These are phyloP conservation scores for Schizosaccharomyces japonicus DNA, from an alignment of 805 yeast species.

Conservation along the genomic window DNA sequence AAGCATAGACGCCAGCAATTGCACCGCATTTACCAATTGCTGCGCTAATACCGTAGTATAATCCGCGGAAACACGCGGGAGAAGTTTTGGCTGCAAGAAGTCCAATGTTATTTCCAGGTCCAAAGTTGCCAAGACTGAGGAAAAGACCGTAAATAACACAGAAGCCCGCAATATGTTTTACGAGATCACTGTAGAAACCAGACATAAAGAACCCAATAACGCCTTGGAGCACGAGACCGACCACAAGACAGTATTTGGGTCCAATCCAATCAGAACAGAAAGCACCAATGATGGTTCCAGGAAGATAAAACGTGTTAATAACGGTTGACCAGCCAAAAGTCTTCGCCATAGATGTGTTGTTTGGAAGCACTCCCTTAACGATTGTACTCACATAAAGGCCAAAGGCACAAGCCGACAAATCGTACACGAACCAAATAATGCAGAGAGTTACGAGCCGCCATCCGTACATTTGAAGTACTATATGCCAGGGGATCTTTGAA, in stretches of 20 bases:
- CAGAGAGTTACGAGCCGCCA: slow-evolving; percentile 48
- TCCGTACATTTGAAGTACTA: slow-evolving; percentile 61
- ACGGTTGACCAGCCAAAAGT: slow-evolving; percentile 86
- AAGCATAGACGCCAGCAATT: slow-evolving; percentile 67
- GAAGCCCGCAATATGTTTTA: slow-evolving; percentile 45
- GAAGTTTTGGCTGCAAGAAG: slow-evolving; percentile 64
- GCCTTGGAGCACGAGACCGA: slow-evolving; percentile 53
- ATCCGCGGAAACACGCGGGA: slow-evolving; percentile 73
- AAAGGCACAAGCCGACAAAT: slow-evolving; percentile 68
- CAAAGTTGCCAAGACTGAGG: slow-evolving; percentile 66
- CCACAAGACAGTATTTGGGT: slow-evolving; percentile 50
- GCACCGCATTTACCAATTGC: slow-evolving; percentile 85
- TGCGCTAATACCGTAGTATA: slow-evolving; percentile 75
- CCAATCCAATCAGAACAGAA: slow-evolving; percentile 63
- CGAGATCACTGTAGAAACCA: slow-evolving; percentile 33
- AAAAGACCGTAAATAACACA: slow-evolving; percentile 76
- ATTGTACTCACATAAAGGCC: slow-evolving; percentile 63
- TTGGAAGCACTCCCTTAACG: slow-evolving; percentile 30
- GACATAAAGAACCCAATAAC: slow-evolving; percentile 68
- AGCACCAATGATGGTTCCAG: slow-evolving; percentile 78
- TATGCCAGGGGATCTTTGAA: slow-evolving; percentile 38
- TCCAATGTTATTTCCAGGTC: slow-evolving; percentile 87
- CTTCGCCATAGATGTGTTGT: slow-evolving; percentile 37
- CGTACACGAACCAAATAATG: slow-evolving; percentile 74
- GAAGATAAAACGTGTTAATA: slow-evolving; percentile 64